Percentiles rank a stretch among this genome's conserved stretches.
These are phyloP conservation scores for Fomitopsis palustris DNA, from an alignment of 1,284 basidiomycete genomes.

Conservation along the genomic window DNA sequence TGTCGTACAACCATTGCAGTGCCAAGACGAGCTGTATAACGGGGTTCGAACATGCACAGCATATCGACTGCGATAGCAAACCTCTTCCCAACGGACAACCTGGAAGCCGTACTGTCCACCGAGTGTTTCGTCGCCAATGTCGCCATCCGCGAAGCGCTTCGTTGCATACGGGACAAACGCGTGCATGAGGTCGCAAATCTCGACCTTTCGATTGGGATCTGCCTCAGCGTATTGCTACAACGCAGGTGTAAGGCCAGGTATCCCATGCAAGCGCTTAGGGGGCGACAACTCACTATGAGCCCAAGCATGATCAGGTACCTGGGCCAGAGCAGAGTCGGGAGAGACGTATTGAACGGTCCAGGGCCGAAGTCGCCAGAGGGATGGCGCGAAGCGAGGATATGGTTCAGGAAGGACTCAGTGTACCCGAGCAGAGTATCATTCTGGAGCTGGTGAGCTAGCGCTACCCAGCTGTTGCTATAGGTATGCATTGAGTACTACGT, in stretches of 20 bases:
- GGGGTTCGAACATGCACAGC: not conserved
- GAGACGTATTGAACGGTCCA: constrained; percentile 1
- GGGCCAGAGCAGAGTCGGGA: constrained; percentile 4
- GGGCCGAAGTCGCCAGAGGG: constrained; percentile 5
- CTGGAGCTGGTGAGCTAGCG: constrained; percentile 4
- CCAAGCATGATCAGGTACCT: constrained; percentile 7
- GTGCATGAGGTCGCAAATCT: constrained; percentile 5
- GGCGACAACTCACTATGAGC: not conserved
- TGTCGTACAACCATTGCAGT: constrained; percentile 6
- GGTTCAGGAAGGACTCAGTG: constrained; percentile 2
- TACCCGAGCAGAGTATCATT: constrained; percentile 1
- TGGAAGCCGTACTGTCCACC: constrained; percentile 6
- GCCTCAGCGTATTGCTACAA: constrained; percentile 6
- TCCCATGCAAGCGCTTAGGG: not conserved
- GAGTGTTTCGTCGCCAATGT: not conserved
- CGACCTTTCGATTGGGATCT: not conserved
- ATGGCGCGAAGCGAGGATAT: constrained; percentile 4
- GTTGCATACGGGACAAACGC: constrained; percentile 3
- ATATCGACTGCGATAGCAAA: not conserved
- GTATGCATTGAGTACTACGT: not conserved
- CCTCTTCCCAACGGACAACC: constrained; percentile 7
- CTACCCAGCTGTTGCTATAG: constrained; percentile 6
- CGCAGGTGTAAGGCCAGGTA: not conserved
- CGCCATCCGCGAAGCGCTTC: constrained; percentile 2
- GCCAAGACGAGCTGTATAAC: not conserved